phyloP scores from a whole-genome alignment of 176 grass and related monocot genomes.

The Hordeum vulgare region MorexV3_pseudomolecules_assembly NC_058523.1:528024835-528025334 shows the following conservation, averaged over 20 bases:
- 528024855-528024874: not conserved
- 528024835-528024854: not conserved
- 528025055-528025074: no score
- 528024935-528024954: not conserved
- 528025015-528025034: not conserved
- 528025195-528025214: not conserved
- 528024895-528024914: not conserved
- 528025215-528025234: not conserved
- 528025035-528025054: not conserved
- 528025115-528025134: not conserved
- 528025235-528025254: not conserved
- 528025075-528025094: not conserved
- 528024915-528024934: not conserved
- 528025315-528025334: not conserved
- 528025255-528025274: not conserved
- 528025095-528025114: not conserved
- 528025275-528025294: not conserved
- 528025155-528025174: not conserved
- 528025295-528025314: not conserved
- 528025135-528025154: not conserved
- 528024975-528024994: not conserved
- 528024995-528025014: not conserved
- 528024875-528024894: not conserved
- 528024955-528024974: not conserved
- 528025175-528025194: not conserved